These are phyloP conservation scores for Tetrahymena borealis DNA, from an alignment of 73 alveolate genomes.

Conservation along the genomic window DNA sequence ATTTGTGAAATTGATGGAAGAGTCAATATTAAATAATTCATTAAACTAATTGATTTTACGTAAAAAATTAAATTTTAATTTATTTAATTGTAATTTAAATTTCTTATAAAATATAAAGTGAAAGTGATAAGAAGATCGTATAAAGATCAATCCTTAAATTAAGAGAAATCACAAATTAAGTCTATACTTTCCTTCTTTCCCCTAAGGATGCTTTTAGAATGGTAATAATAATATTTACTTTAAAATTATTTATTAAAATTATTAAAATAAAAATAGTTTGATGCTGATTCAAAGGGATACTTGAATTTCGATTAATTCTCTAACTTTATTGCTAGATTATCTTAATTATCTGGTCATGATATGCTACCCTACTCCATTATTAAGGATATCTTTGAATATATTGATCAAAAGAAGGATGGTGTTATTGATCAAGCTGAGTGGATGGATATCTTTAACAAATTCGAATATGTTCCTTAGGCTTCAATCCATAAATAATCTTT, in stretches of 20 bases:
- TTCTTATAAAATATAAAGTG: background rate
- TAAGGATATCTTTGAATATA: slow-evolving; percentile 72
- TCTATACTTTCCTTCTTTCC: slow-evolving; percentile 62
- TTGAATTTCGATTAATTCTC: slow-evolving; percentile 44
- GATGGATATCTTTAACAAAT: slow-evolving; percentile 60
- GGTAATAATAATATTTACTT: background rate
- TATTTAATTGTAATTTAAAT: background rate
- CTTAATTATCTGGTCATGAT: slow-evolving; percentile 56
- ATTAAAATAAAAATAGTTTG: slow-evolving; percentile 45
- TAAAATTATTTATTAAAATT: background rate
- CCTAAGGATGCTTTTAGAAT: slow-evolving; percentile 82
- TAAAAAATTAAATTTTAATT: background rate
- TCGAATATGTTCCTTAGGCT: background rate
- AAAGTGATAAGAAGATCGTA: background rate
- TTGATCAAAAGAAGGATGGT: slow-evolving; percentile 88
- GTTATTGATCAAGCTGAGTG: slow-evolving; percentile 78
- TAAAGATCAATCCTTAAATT: background rate
- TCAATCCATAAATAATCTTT: background rate
- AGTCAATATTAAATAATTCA: background rate
- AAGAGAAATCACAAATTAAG: slow-evolving; percentile 35
- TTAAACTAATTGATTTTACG: background rate
- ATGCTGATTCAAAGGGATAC: slow-evolving; percentile 38
- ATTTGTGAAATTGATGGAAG: slow-evolving; percentile 54
- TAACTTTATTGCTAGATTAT: slow-evolving; percentile 43
- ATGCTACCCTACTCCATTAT: slow-evolving; percentile 71